Evolutionary conservation across 192 early-diverging fungal genomes (phyloP).

Genomic region (Linderina pennispora): DNA sequence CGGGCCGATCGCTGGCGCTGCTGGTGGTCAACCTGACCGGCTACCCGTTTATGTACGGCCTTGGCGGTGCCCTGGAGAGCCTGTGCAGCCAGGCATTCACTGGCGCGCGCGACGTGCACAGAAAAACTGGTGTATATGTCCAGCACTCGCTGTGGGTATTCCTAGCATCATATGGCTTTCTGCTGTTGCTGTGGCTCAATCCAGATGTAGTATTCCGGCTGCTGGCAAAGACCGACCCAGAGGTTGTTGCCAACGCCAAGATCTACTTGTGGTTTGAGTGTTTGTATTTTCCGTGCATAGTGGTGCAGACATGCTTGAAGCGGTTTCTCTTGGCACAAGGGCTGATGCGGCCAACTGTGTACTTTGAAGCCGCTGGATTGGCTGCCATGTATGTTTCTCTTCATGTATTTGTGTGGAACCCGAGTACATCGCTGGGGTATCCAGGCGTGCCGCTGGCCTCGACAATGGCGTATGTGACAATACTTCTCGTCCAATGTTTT

Average conservation of each 20-base stretch:
- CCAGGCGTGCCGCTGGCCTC: constrained; percentile 68
- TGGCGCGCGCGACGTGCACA: constrained; percentile 43
- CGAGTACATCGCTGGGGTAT: constrained; percentile 51
- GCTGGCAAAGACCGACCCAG: constrained; percentile 65
- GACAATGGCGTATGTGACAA: constrained; percentile 52
- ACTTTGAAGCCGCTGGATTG: constrained; percentile 64
- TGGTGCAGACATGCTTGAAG: constrained; percentile 79
- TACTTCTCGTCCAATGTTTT: constrained; percentile 50
- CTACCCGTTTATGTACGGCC: constrained; percentile 66
- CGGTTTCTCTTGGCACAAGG: constrained; percentile 85
- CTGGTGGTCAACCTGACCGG: constrained; percentile 74
- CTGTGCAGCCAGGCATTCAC: constrained; percentile 72
- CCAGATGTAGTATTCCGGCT: constrained; percentile 53
- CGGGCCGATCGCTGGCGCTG: constrained; percentile 59
- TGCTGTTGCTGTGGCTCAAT: constrained; percentile 32
- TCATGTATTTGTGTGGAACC: constrained; percentile 64
- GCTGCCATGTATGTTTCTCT: constrained; percentile 69
- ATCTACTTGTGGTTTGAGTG: constrained; percentile 62
- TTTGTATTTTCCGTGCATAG: constrained; percentile 66
- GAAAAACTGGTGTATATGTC: constrained; percentile 60
- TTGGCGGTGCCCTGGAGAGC: constrained; percentile 70
- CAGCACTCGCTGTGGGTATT: constrained; percentile 78
- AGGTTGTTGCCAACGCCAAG: constrained; percentile 61
- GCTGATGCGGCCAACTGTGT: constrained; percentile 79
- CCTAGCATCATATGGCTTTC: constrained; percentile 26